Evolutionary conservation across 768 basidiomycete genomes (phyloP), one percentile per base, ranked within the genome.

Genomic region (Auriscalpium vulgare): DNA sequence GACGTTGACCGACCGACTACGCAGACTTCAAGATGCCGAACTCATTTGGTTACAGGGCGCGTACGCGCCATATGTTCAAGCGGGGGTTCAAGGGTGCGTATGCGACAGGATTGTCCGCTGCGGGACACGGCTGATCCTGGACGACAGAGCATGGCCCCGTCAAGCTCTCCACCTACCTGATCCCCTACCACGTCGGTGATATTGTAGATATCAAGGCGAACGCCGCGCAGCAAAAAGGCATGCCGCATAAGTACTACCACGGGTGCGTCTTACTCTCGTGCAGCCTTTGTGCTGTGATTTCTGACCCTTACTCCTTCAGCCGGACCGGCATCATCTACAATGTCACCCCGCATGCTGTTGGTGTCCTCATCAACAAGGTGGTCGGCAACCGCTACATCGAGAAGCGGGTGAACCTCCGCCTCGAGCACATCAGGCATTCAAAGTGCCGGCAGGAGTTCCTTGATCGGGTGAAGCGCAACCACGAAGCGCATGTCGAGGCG

Each of bases 121-220:
- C 29, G 29, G 29, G 29, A 29, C 7, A 29, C 29, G 29, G 29
- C 29, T 29, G 29, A 29, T 29, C 29, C 29, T 29, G 29, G 29
- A 29, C 29, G 29, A 37, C 65, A 95, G 91, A 95, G 68, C 87
- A 93, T 71, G 97, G 97, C 69, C 81, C 82, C 63, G 80, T 94
- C 60, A 89, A 89, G 72, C 59, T 97, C 69, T 94, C 95, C 62
- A 97, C 94, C 19, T 98, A 85, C 84, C 78, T 98, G 68, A 82
- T 87, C 74, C 84, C 85, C 78, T 99, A 88, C 84, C 84, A 84
- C 63, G 84, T 98, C 63, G 97, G 97, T 60, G 97, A 99, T 71
- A 97, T 98, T 66, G 97, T 99, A 66, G 97, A 99, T 78, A 98
- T 99, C 83, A 97, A 97, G 80, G 95, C 95, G 64, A 98, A 99